Conservation (phyloP, 2,329 filamentous ascomycete genomes). For the Alternaria brassicae region DNA sequence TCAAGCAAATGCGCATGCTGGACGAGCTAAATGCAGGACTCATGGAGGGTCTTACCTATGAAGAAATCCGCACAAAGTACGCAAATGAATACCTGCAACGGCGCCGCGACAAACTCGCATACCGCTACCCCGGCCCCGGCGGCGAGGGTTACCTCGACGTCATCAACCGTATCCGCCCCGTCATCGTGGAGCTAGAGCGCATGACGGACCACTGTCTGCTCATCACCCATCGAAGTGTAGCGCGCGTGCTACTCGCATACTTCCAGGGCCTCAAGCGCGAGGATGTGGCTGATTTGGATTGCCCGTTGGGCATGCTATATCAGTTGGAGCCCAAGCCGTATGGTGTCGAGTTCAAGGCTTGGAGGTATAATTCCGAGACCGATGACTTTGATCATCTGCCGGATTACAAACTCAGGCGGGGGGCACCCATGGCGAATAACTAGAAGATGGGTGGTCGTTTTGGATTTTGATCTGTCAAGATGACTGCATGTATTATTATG, state of each 20-base stretch:
- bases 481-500: constrained; percentile 12
- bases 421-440: constrained; percentile 51
- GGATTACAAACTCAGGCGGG: constrained; percentile 78
- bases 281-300: constrained; percentile 92
- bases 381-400: constrained; percentile 86
- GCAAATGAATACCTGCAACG: constrained; percentile 84
- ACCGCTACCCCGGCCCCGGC: constrained; percentile 94
- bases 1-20: constrained; percentile 97
- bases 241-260: constrained; percentile 91
- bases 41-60: constrained; percentile 95
- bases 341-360: constrained; percentile 95
- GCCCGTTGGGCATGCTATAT: constrained; percentile 92
- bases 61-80: constrained; percentile 80
- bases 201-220: constrained; percentile 96
- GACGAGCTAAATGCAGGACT: constrained; percentile 93
- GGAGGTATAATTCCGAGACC: constrained; percentile 79
- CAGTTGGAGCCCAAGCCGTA: constrained; percentile 97
- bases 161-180: constrained; percentile 91
- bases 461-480: not conserved
- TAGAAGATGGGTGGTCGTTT: constrained; percentile 7
- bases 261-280: constrained; percentile 92
- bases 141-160: constrained; percentile 97
- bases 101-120: constrained; percentile 86
- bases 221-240: constrained; percentile 90
- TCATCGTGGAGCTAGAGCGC: constrained; percentile 95